A percentile compares a stretch with the other conserved stretches of the same genome.
Conservation (phyloP, 495 filamentous ascomycete species). For the Aspergillus panamensis region DNA sequence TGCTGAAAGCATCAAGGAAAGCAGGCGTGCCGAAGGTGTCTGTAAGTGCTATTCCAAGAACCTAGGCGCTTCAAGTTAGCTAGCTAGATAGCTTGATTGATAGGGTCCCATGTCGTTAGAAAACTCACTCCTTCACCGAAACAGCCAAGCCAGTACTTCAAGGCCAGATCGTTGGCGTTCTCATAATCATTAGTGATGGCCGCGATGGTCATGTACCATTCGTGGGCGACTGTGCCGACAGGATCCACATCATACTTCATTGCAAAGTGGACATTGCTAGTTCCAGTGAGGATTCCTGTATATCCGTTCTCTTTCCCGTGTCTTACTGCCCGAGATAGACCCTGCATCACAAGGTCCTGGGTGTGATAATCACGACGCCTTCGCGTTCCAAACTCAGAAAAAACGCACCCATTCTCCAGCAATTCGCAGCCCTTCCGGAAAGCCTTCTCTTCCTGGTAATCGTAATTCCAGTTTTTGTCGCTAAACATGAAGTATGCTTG, state of each 20-base stretch:
- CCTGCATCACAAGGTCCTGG: slow-evolving; percentile 88
- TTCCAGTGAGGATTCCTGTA: slow-evolving; percentile 73
- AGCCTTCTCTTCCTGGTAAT: slow-evolving; percentile 80
- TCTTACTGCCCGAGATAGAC: slow-evolving; percentile 67
- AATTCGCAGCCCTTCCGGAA: slow-evolving; percentile 70
- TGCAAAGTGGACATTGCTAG: slow-evolving; percentile 95
- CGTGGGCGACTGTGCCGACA: slow-evolving; percentile 92
- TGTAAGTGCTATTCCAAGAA: slow-evolving; percentile 89
- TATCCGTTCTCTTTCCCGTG: slow-evolving; percentile 60
- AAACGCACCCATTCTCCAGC: slow-evolving; percentile 74
- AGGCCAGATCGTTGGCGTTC: slow-evolving; percentile 74
- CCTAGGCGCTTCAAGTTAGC: slow-evolving; percentile 32
- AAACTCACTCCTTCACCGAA: slow-evolving; percentile 75
- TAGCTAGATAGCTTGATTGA: too few relatives aligned
- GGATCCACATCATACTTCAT: slow-evolving; percentile 81
- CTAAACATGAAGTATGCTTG: slow-evolving; percentile 97
- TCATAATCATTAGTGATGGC: slow-evolving; percentile 84
- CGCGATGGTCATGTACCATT: slow-evolving; percentile 99
- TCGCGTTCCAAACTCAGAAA: slow-evolving; percentile 92
- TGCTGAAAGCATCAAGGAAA: slow-evolving; percentile 80
- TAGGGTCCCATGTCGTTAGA: neutral
- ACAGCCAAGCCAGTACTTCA: slow-evolving; percentile 84
- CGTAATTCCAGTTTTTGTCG: slow-evolving; percentile 83
- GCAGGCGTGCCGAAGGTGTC: slow-evolving; percentile 94
- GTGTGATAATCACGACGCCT: slow-evolving; percentile 87